A percentile compares a stretch with the other conserved stretches of the same genome.
These are phyloP conservation scores for Rhodosporidiobolus sp. DNA, from an alignment of 768 basidiomycete genomes.

Conservation along the genomic window DNA sequence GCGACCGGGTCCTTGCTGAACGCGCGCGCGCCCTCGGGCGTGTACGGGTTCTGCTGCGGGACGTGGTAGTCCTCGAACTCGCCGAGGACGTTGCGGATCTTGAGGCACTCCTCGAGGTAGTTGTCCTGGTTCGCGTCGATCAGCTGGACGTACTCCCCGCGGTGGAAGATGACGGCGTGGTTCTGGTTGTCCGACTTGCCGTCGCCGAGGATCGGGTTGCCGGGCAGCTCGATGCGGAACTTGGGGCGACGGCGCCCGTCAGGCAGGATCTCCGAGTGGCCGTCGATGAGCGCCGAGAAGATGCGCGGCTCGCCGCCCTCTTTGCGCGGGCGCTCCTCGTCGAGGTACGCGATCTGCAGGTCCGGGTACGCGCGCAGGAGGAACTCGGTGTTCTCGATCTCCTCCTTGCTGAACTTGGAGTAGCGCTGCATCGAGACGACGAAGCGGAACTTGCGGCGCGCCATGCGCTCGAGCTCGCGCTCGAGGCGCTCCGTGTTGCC, in stretches of 20 bases:
- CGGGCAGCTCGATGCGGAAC: slow-evolving; percentile 96
- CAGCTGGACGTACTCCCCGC: slow-evolving; percentile 97
- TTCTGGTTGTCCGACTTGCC: slow-evolving; percentile 99
- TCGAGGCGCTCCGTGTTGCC: slow-evolving; percentile 97
- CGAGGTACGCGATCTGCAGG: slow-evolving; percentile 95
- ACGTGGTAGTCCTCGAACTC: slow-evolving; percentile 93
- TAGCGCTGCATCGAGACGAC: slow-evolving; percentile 99
- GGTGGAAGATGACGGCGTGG: slow-evolving; percentile 98
- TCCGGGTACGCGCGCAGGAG: slow-evolving; percentile 95
- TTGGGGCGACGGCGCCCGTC: slow-evolving; percentile 88
- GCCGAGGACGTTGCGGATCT: slow-evolving; percentile 95
- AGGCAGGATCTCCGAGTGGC: slow-evolving; percentile 90
- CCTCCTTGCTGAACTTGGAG: slow-evolving; percentile 99
- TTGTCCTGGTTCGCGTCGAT: slow-evolving; percentile 99
- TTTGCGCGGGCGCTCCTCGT: slow-evolving; percentile 89
- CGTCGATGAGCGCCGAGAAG: slow-evolving; percentile 94
- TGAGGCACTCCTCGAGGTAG: slow-evolving; percentile 98
- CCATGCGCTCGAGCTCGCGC: slow-evolving; percentile 94
- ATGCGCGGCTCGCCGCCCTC: slow-evolving; percentile 93
- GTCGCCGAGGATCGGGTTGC: slow-evolving; percentile 97
- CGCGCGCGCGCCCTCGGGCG: slow-evolving; percentile 52
- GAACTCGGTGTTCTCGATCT: slow-evolving; percentile 98
- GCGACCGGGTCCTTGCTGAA: slow-evolving; percentile 90
- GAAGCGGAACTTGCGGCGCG: slow-evolving; percentile 97
- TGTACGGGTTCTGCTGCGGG: slow-evolving; percentile 85